phyloP scores from a whole-genome alignment of 164 flowering plant species.

The Annona cherimola region DNA sequence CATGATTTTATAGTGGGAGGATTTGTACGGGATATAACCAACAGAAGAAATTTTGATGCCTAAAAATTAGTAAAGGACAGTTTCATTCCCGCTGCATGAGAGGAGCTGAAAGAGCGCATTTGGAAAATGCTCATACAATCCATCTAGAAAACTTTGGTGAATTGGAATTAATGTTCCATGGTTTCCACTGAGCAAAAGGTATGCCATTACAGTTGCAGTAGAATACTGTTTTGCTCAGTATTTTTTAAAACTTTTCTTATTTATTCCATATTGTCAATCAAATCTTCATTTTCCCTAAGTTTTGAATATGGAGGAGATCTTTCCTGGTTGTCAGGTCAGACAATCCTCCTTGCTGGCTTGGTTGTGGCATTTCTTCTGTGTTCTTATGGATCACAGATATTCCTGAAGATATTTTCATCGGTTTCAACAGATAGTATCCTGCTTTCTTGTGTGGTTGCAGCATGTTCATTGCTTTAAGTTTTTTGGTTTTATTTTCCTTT shows the following conservation, averaged over 20 bases:
- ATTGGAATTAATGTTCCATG: not conserved
- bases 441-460: slow-evolving; percentile 58
- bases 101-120: not conserved
- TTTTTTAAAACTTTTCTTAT: no score
- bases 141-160: not conserved
- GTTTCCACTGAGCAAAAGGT: not conserved
- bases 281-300: not conserved
- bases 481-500: no score
- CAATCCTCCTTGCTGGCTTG: not conserved
- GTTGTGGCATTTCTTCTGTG: not conserved
- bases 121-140: not conserved
- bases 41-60: not conserved
- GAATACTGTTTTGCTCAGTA: not conserved
- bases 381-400: not conserved
- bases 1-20: not conserved
- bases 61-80: not conserved
- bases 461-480: slow-evolving; percentile 67
- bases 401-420: slow-evolving; percentile 40
- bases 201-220: not conserved
- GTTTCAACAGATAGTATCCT: slow-evolving; percentile 23
- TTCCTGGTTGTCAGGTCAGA: not conserved
- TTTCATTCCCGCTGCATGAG: not conserved
- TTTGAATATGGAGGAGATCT: not conserved
- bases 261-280: not conserved
- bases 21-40: not conserved